Conservation (phyloP, 257 asterid species). For the Oldenlandia corymbosa region DNA sequence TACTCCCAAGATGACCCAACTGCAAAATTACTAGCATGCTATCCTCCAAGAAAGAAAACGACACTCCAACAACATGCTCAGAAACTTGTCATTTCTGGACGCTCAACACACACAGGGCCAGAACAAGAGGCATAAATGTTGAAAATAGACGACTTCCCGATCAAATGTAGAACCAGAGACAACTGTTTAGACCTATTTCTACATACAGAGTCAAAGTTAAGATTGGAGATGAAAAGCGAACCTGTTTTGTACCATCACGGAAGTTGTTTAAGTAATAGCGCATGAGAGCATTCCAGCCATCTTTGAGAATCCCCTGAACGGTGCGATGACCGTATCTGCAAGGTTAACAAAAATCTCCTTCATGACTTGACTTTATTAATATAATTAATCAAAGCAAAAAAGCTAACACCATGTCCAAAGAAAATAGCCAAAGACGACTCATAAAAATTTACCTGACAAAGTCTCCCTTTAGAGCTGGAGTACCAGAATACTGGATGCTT, state of each 20-base stretch:
- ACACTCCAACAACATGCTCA: not conserved
- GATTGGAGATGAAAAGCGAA: conserved; percentile 29
- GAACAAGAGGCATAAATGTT: not conserved
- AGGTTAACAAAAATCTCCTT: conserved; percentile 18
- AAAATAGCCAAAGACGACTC: not conserved
- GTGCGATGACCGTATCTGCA: conserved; percentile 76
- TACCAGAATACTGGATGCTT: conserved; percentile 92
- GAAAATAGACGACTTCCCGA: not conserved
- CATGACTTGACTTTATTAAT: not conserved
- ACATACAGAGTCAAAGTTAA: not conserved
- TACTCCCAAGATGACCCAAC: not conserved
- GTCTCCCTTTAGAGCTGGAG: conserved; percentile 96
- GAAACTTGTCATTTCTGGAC: not conserved
- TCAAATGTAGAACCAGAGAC: not conserved
- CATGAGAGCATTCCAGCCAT: conserved; percentile 62
- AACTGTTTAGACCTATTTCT: not conserved
- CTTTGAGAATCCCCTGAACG: conserved; percentile 62
- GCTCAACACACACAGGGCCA: not conserved
- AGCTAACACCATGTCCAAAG: conserved; percentile 1
- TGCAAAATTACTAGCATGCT: not conserved
- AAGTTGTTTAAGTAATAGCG: conserved; percentile 92
- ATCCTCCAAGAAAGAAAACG: not conserved
- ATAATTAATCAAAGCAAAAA: not conserved
- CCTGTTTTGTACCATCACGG: conserved; percentile 93
- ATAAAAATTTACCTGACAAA: conserved; percentile 69